Percentiles rank a stretch among this genome's conserved stretches.
Evolutionary conservation across 2,329 filamentous ascomycete genomes (phyloP).

Genomic region (Aspergillus costaricaensis): DNA sequence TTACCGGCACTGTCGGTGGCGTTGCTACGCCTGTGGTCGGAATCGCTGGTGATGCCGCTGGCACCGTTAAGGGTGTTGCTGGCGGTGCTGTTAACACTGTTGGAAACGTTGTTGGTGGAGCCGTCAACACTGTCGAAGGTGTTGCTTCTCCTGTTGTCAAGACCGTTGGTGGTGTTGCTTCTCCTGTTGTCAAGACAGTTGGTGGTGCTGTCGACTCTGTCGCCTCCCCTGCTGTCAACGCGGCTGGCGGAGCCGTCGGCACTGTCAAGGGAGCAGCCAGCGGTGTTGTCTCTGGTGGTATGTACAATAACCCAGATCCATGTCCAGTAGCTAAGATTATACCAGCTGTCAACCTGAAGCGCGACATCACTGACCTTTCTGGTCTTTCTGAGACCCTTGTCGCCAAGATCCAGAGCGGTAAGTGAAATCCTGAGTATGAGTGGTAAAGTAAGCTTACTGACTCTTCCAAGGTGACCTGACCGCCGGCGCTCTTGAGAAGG

Average conservation of each 20-base stretch:
- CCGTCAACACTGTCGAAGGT: constrained; percentile 18
- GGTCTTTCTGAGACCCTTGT: constrained; percentile 19
- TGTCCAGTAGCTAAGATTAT: constrained; percentile 1
- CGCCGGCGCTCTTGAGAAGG: constrained; percentile 14
- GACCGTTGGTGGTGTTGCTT: not conserved
- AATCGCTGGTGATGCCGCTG: not conserved
- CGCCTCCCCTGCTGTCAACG: constrained; percentile 2
- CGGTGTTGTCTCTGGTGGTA: constrained; percentile 18
- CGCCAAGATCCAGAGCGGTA: constrained; percentile 16
- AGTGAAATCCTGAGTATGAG: not conserved
- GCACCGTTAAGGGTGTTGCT: not conserved
- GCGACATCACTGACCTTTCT: constrained; percentile 16
- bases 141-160: not conserved
- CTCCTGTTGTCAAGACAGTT: not conserved
- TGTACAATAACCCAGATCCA: not conserved
- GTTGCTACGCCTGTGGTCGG: not conserved
- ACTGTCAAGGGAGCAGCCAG: constrained; percentile 6
- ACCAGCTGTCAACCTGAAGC: constrained; percentile 9
- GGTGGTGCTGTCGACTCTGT: not conserved
- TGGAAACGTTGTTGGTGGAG: not conserved
- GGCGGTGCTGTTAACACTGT: constrained; percentile 6
- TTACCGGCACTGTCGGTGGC: constrained; percentile 11
- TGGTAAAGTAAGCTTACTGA: not conserved
- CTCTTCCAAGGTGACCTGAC: constrained; percentile 12
- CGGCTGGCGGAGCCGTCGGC: not conserved